Evolutionary conservation across 2,329 filamentous ascomycete genomes (phyloP).

Genomic region (Raffaelea ambrosiae): DNA sequence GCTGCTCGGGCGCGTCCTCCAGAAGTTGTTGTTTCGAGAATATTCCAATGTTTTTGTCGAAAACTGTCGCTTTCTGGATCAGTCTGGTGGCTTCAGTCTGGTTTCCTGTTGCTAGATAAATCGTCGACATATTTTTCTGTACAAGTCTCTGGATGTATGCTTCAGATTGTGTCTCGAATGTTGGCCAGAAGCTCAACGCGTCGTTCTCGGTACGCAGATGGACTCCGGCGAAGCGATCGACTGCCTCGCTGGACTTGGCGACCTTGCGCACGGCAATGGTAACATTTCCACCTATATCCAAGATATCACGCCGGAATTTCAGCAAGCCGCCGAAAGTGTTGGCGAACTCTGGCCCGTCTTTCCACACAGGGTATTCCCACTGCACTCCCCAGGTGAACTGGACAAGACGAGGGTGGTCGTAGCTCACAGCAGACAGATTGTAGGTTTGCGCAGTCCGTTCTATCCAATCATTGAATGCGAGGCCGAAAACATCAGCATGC

Average conservation of each 20-base stretch:
- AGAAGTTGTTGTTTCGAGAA: constrained; percentile 30
- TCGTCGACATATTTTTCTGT: constrained; percentile 23
- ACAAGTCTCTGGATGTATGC: constrained; percentile 28
- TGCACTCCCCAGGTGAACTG: constrained; percentile 35
- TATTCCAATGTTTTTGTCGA: constrained; percentile 9
- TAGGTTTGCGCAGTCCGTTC: constrained; percentile 18
- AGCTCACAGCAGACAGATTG: constrained; percentile 10
- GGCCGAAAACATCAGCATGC: constrained; percentile 29
- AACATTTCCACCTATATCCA: constrained; percentile 28
- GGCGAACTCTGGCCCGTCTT: constrained; percentile 37
- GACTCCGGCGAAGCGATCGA: constrained; percentile 28
- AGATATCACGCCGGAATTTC: constrained; percentile 30
- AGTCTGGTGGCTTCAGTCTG: constrained; percentile 31
- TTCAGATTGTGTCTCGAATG: constrained; percentile 29
- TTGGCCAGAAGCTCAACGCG: constrained; percentile 36
- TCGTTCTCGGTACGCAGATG: constrained; percentile 41
- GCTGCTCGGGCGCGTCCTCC: constrained; percentile 16
- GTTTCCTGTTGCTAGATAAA: constrained; percentile 38
- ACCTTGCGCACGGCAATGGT: constrained; percentile 25
- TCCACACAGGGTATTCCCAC: constrained; percentile 35
- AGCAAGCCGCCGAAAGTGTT: constrained; percentile 34
- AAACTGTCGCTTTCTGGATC: constrained; percentile 4
- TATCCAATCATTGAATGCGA: constrained; percentile 24
- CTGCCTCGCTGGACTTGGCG: constrained; percentile 14
- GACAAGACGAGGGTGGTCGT: constrained; percentile 25